These are phyloP conservation scores for Thermothelomyces thermophilus DNA, from an alignment of 2,329 filamentous ascomycete genomes.

Conservation along the genomic window DNA sequence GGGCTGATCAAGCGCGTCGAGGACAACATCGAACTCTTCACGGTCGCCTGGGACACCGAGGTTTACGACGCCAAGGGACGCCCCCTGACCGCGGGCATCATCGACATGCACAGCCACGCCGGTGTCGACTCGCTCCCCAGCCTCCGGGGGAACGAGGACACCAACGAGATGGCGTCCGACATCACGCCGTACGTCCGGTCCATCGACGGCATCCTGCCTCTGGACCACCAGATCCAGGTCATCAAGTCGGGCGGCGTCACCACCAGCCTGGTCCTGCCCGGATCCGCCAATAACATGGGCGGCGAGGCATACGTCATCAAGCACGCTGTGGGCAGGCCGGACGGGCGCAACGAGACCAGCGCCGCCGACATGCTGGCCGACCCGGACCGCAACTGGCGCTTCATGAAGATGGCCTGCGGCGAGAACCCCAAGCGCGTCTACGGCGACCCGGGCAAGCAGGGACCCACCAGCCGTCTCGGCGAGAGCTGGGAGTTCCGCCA, in stretches of 20 bases:
- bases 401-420: slow-evolving; percentile 72
- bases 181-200: slow-evolving; percentile 63
- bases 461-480: slow-evolving; percentile 56
- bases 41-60: slow-evolving; percentile 41
- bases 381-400: slow-evolving; percentile 58
- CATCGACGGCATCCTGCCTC: slow-evolving; percentile 57
- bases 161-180: slow-evolving; percentile 57
- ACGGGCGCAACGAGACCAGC: slow-evolving; percentile 57
- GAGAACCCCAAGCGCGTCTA: slow-evolving; percentile 62
- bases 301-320: slow-evolving; percentile 66
- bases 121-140: slow-evolving; percentile 53
- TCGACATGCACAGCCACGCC: slow-evolving; percentile 66
- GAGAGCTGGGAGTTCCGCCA: slow-evolving; percentile 65
- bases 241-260: slow-evolving; percentile 71
- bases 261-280: slow-evolving; percentile 59
- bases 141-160: slow-evolving; percentile 49
- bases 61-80: slow-evolving; percentile 54
- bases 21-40: slow-evolving; percentile 34
- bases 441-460: slow-evolving; percentile 45
- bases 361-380: slow-evolving; percentile 59
- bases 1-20: slow-evolving; percentile 54
- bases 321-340: slow-evolving; percentile 53
- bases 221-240: slow-evolving; percentile 58
- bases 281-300: slow-evolving; percentile 66
- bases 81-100: slow-evolving; percentile 58